Percentiles rank a stretch among this genome's conserved stretches.
Conservation (phyloP, 208 protist species). For the Leishmania braziliensis region DNA sequence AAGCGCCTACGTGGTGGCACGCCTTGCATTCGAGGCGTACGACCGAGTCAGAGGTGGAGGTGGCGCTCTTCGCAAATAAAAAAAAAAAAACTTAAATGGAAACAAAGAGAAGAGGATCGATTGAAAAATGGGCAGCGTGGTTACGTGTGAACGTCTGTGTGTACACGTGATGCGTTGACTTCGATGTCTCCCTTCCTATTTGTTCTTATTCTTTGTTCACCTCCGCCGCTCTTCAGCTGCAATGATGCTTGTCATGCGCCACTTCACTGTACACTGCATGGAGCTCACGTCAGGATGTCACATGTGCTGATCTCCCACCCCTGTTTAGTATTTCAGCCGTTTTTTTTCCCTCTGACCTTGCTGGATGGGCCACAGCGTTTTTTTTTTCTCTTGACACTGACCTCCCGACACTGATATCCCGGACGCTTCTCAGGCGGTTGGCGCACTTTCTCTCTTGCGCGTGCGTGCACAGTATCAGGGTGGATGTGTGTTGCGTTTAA, state of each 20-base stretch:
- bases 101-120: neutral
- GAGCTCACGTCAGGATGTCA: neutral
- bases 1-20: conserved; percentile 13
- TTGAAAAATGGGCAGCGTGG: neutral
- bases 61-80: neutral
- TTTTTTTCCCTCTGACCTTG: neutral
- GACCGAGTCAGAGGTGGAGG: neutral
- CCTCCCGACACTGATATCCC: neutral
- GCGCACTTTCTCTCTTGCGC: neutral
- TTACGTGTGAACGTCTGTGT: neutral
- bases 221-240: neutral
- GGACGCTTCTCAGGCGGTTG: neutral
- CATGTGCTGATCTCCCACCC: neutral
- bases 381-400: neutral
- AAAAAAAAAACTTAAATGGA: neutral
- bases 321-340: neutral
- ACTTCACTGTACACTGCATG: neutral
- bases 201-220: neutral
- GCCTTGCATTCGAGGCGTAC: neutral
- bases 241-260: neutral
- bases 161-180: neutral
- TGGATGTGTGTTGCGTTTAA: neutral
- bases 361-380: neutral
- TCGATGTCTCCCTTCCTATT: neutral
- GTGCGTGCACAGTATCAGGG: neutral